Evolutionary conservation across 1,139 yeast genomes (phyloP), one percentile per base, ranked within the genome.

Genomic region (Diutina scorzettiae): DNA sequence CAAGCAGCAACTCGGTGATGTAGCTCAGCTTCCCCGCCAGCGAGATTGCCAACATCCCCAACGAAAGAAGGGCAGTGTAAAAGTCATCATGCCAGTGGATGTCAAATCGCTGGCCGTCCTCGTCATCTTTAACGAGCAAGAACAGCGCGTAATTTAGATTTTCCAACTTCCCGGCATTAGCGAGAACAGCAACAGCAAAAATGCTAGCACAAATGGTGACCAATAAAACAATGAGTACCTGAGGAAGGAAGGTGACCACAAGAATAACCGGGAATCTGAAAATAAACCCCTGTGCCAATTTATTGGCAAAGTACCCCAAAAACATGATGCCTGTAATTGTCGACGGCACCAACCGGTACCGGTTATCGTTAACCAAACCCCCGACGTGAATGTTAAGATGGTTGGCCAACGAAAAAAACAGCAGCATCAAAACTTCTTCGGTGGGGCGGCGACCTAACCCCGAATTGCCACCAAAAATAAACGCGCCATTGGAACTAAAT

Each of bases 1-100:
- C 61, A n/a, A 68, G 54, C 32, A 76, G 64, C 19, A 74, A 62
- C 51, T 81, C 87, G 36, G 75, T 70, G 30, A 79, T 70, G 53
- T 79, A 81, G 47, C 82, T 76, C 16, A 78, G 73, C 47, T 71
- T 73, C 2, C 84, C 80, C 0, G 84, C 80, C 48, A 81, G 76
- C 8, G 81, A 73, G 30, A 81, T 69, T 5, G 84, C 77, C 42
- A 81, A 63, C 44, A 74, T 64, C 0, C 87, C 86, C 42, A 78
- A 56, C 49, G 75, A 76, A 50, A 76, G 64, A 44, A 79, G 58
- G 0, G 79, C 74, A 1, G 81, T 67, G 54, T 77, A 77, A 52
- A 81, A 82, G 54, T 81, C 91, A 53, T 81, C 87, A 42, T 66
- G 57, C 44, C 73, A 55, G 28, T 60, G 50, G 5, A 60, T 43